These are phyloP conservation scores for Sistotremastrum suecicum DNA, from an alignment of 768 basidiomycete species.

Conservation along the genomic window DNA sequence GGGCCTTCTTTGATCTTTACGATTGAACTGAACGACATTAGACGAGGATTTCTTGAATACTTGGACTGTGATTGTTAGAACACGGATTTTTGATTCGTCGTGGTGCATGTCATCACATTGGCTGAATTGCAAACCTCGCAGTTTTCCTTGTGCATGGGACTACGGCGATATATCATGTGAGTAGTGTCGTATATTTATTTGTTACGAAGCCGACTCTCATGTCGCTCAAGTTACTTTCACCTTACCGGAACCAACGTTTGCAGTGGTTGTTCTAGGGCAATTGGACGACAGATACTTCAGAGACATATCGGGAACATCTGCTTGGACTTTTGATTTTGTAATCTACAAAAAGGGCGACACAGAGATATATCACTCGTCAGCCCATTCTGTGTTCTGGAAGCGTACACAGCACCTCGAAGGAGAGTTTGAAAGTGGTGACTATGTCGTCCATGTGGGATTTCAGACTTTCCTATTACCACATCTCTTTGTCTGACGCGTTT, in stretches of 20 bases:
- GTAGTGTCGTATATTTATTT: slow-evolving; percentile 10
- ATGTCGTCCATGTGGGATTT: slow-evolving; percentile 15
- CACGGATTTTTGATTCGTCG: slow-evolving; percentile 30
- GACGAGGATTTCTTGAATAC: slow-evolving; percentile 32
- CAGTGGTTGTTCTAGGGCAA: slow-evolving; percentile 40
- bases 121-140: slow-evolving; percentile 29
- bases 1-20: slow-evolving; percentile 7
- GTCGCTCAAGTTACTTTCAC: slow-evolving; percentile 29
- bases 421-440: slow-evolving; percentile 17
- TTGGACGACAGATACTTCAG: slow-evolving; percentile 35
- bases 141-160: slow-evolving; percentile 34
- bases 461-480: too few species aligned
- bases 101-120: slow-evolving; percentile 37
- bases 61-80: slow-evolving; percentile 30
- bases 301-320: slow-evolving; percentile 28
- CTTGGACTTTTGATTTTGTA: slow-evolving; percentile 36
- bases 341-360: slow-evolving; percentile 33
- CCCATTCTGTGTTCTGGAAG: slow-evolving; percentile 10
- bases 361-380: slow-evolving; percentile 11
- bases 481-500: too few species aligned
- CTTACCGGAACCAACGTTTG: slow-evolving; percentile 22
- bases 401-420: slow-evolving; percentile 13
- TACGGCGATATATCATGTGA: slow-evolving; percentile 41
- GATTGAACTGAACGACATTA: slow-evolving; percentile 18
- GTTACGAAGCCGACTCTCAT: neutral